A percentile compares a stretch with the other conserved stretches of the same genome.
These are phyloP conservation scores for Aspergillus haitiensis DNA, from an alignment of 495 filamentous ascomycete genomes.

Conservation along the genomic window DNA sequence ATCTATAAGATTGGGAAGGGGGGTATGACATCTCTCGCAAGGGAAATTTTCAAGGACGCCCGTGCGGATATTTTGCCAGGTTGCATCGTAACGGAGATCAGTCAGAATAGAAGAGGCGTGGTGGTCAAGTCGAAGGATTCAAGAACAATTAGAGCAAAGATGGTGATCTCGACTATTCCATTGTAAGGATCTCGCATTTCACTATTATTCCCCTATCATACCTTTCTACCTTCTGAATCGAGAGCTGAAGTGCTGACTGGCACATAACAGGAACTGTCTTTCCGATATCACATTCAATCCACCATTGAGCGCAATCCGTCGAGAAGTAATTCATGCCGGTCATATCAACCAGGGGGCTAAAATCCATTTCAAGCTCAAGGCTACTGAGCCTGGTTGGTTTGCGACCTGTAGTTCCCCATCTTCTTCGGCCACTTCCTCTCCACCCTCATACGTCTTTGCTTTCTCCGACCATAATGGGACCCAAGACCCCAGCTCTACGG, in stretches of 20 bases:
- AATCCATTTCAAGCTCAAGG: constrained; percentile 28
- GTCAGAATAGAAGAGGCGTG: neutral
- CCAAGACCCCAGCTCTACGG: constrained; percentile 14
- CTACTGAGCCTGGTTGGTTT: constrained; percentile 17
- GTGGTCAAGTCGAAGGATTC: neutral
- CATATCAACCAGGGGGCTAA: constrained; percentile 32
- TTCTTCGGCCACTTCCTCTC: too few relatives aligned
- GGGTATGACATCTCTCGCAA: constrained; percentile 23
- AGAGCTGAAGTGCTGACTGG: neutral
- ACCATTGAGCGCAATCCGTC: constrained; percentile 23
- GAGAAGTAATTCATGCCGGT: constrained; percentile 21
- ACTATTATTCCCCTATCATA: too few relatives aligned
- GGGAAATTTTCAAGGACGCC: constrained; percentile 21
- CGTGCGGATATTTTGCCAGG: constrained; percentile 2
- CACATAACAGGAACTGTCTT: constrained; percentile 20
- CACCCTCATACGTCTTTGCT: constrained; percentile 12
- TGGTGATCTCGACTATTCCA: constrained; percentile 14
- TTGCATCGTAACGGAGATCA: constrained; percentile 1
- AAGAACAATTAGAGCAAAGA: neutral
- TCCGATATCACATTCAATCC: constrained; percentile 24
- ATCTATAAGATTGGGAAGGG: constrained; percentile 23
- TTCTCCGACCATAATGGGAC: constrained; percentile 31
- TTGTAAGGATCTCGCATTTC: neutral
- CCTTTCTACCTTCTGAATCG: neutral
- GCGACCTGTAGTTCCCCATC: constrained; percentile 17